A percentile compares a stretch with the other conserved stretches of the same genome.
Conservation (phyloP, 371 early-diverging fungal genomes). For the Fennellomyces sp. region DNA sequence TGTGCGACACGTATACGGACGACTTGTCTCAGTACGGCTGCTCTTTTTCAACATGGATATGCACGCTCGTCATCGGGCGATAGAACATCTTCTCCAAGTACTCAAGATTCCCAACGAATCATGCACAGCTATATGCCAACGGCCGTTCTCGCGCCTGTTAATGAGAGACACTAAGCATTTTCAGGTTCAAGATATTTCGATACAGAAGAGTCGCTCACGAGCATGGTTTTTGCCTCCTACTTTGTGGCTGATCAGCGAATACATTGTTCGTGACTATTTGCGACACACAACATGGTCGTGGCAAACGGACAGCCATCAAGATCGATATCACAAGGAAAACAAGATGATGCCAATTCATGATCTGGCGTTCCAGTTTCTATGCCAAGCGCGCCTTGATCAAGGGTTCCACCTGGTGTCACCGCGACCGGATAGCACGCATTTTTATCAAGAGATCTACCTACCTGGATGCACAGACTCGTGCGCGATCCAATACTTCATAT, state of each 20-base stretch:
- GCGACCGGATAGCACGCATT: slow-evolving; percentile 60
- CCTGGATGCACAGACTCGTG: slow-evolving; percentile 23
- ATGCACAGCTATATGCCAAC: slow-evolving; percentile 43
- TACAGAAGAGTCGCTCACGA: slow-evolving; percentile 7
- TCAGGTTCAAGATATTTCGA: slow-evolving; percentile 8
- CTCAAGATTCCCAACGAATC: slow-evolving; percentile 17
- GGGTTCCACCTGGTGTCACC: slow-evolving; percentile 58
- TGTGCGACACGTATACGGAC: slow-evolving; percentile 46
- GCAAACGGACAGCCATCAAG: slow-evolving; percentile 59
- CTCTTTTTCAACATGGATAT: slow-evolving; percentile 60
- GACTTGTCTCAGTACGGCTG: slow-evolving; percentile 32
- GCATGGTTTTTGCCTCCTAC: slow-evolving; percentile 48
- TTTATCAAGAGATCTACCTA: slow-evolving; percentile 66
- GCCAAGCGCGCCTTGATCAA: slow-evolving; percentile 71
- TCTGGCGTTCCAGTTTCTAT: slow-evolving; percentile 73
- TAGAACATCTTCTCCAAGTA: slow-evolving; percentile 20
- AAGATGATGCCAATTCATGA: slow-evolving; percentile 69
- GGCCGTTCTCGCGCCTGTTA: slow-evolving; percentile 52
- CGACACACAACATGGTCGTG: slow-evolving; percentile 70
- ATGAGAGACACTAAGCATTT: slow-evolving; percentile 56
- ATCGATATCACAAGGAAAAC: slow-evolving; percentile 51
- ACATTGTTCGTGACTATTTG: slow-evolving; percentile 65
- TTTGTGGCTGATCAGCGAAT: slow-evolving; percentile 45
- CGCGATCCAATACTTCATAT: slow-evolving; percentile 71
- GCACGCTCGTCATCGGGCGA: slow-evolving; percentile 24